Evolutionary conservation across 371 early-diverging fungal species (phyloP).

Genomic region (Phascolomyces articulosus): DNA sequence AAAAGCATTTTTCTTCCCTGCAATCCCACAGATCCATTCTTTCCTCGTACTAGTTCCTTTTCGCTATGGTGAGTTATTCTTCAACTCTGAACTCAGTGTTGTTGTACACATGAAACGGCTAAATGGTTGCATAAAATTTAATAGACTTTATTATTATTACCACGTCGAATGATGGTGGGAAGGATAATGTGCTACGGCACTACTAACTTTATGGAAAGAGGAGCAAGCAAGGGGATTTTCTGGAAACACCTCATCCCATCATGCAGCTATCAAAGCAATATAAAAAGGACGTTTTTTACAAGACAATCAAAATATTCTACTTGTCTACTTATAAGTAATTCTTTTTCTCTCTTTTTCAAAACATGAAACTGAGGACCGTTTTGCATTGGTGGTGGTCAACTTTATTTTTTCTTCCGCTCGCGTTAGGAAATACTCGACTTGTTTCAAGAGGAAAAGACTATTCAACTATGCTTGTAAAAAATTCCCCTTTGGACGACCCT

Average conservation of each 20-base stretch:
- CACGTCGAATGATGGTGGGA: neutral
- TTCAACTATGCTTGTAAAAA: slow-evolving; percentile 1
- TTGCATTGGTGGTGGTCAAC: neutral
- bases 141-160: neutral
- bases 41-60: too few species aligned
- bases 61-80: too few species aligned
- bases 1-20: neutral
- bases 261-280: slow-evolving; percentile 1
- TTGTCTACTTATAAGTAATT: neutral
- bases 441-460: neutral
- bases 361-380: neutral
- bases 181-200: neutral
- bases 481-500: slow-evolving; percentile 23
- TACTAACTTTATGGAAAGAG: neutral
- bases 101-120: neutral
- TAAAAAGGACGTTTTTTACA: neutral
- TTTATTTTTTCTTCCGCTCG: slow-evolving; percentile 2
- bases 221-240: too few species aligned
- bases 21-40: too few species aligned
- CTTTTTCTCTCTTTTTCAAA: neutral
- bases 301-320: neutral
- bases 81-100: too few species aligned
- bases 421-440: neutral
- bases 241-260: neutral
- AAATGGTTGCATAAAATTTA: neutral